Base-by-base conservation (phyloP, 2,329 filamentous ascomycete species). In the Pyricularia pennisetigena region DNA sequence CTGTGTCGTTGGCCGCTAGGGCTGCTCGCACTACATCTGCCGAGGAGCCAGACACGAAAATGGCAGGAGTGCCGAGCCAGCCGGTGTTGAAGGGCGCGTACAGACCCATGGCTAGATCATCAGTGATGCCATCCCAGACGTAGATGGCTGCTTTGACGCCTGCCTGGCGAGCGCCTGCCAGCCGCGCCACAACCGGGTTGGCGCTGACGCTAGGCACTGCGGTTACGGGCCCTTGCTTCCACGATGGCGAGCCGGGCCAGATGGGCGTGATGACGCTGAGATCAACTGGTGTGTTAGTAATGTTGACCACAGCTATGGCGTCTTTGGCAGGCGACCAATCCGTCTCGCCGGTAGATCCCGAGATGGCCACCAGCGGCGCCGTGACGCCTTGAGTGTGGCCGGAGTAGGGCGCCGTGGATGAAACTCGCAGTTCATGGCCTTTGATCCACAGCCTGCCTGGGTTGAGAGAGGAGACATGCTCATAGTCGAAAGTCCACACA, bases 81-180 rank as follows among this genome's bases (percentile, higher is more conserved):
- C 23, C 29, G 5, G 28, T 57, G 20, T 67, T 57, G 54, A 67
- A 67, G 7, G 66, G 66, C 54, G 49, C 66, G n/a, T 67, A 67
- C 66, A 61, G 54, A 16, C 49, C 66, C 5, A n/a, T 28, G 8
- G 66, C 66, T 2, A 61, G 49, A 29, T 8, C 28, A 24, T 57
- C 41, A 2, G 41, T 67, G 66, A 67, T 67, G 54, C 57, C 57
- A 9, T 62, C 57, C 66, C 66, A 67, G 28, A 61, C 30, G n/a
- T 67, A 67, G 16, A 67, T 59, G n/a, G 57, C 57, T n/a, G 49
- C 66, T 30, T 32, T 57, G 54, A 67, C 66, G 2, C 66, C 66
- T 4, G 54, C 66, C 24, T 61, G 26, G 1, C 23, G 24, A 24
- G 66, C 66, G 7, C n/a, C 26, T 10, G 26, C 16, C 7, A 67